Conservation (phyloP, 352 stramenopile genomes). For the Phytophthora hybrid region DNA sequence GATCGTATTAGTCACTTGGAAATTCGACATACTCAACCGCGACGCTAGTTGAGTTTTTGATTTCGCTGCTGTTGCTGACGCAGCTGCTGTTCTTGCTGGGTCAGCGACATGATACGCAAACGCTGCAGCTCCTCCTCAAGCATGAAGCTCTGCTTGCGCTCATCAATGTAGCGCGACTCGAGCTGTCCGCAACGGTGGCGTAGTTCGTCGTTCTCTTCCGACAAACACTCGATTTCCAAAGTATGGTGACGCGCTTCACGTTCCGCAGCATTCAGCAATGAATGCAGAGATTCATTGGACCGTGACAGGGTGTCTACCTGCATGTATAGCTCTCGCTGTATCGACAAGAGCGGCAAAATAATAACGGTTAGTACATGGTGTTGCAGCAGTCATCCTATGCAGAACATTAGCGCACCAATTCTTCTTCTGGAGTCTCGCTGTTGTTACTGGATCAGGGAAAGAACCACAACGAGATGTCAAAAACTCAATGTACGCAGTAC, state of each 20-base stretch:
- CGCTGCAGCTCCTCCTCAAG: conserved; percentile 74
- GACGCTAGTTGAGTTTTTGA: conserved; percentile 16
- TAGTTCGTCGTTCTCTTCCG: conserved; percentile 84
- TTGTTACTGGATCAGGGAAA: conserved; percentile 10
- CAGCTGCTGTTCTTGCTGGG: conserved; percentile 51
- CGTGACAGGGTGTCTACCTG: conserved; percentile 65
- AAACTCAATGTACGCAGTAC: neutral
- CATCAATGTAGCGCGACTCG: conserved; percentile 73
- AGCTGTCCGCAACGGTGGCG: conserved; percentile 66
- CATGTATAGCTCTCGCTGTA: conserved; percentile 65
- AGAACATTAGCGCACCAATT: conserved; percentile 47
- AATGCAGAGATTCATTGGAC: conserved; percentile 75
- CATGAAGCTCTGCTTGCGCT: conserved; percentile 66
- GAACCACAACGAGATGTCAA: neutral
- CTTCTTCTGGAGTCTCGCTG: conserved; percentile 57
- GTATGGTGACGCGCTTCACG: conserved; percentile 65
- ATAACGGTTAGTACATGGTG: conserved; percentile 13
- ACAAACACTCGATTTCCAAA: conserved; percentile 78
- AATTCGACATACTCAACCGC: conserved; percentile 24
- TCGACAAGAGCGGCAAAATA: conserved; percentile 8
- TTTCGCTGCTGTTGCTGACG: conserved; percentile 29
- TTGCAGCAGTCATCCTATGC: neutral
- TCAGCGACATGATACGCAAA: conserved; percentile 60
- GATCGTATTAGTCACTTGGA: conserved; percentile 24
- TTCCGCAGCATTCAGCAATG: conserved; percentile 65